Evolutionary conservation across 768 basidiomycete genomes (phyloP).

Genomic region (Stropharia rugosoannulata): DNA sequence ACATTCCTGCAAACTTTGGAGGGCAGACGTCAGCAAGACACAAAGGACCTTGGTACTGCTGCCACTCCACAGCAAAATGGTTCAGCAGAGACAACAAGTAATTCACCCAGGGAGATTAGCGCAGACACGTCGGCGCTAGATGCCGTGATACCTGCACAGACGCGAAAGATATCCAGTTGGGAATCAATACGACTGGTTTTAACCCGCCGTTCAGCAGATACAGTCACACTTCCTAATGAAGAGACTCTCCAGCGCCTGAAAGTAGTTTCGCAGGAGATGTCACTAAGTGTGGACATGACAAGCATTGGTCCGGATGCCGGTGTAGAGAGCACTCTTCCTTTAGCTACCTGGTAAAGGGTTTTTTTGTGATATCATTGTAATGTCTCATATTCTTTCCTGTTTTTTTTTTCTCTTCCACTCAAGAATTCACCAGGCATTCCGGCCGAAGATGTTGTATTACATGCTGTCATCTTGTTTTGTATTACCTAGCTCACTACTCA

Average conservation of each 20-base stretch:
- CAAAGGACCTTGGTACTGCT: not conserved
- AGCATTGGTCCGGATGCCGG: not conserved
- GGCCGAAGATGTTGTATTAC: too few species aligned
- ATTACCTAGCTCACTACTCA: too few species aligned
- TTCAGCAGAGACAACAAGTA: too few species aligned
- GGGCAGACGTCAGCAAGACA: not conserved
- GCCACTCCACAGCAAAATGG: not conserved
- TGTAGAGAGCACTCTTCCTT: not conserved
- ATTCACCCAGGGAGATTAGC: not conserved
- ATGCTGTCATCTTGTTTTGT: too few species aligned
- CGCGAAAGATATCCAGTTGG: not conserved
- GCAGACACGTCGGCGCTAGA: not conserved
- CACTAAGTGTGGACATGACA: not conserved
- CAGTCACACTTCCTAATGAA: not conserved
- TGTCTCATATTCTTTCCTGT: too few species aligned
- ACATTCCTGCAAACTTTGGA: conserved; percentile 5
- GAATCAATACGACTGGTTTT: conserved; percentile 1
- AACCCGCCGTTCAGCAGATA: not conserved
- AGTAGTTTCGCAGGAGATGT: not conserved
- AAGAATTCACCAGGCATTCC: too few species aligned
- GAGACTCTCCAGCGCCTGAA: not conserved
- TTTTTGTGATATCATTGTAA: too few species aligned
- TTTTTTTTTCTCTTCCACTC: too few species aligned
- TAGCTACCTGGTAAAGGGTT: too few species aligned
- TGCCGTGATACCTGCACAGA: not conserved